Evolutionary conservation across 345 rosid species (phyloP).

Genomic region (Lagerstroemia speciosa): DNA sequence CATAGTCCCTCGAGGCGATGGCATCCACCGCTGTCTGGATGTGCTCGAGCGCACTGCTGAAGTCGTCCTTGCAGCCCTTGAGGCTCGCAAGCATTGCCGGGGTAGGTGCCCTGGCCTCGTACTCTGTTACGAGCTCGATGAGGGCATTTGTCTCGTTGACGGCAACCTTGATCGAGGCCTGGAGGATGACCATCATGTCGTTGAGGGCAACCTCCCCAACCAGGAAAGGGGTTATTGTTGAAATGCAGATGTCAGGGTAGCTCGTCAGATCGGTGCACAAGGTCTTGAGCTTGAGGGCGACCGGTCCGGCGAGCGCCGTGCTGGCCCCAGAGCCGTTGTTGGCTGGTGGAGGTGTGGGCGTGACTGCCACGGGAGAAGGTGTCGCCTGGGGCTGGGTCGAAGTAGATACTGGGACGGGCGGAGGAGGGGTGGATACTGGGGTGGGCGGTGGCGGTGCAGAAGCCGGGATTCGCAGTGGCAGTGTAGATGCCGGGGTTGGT

Average conservation of each 20-base stretch:
- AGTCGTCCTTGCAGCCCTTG: conserved; percentile 32
- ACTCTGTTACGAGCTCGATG: conserved; percentile 10
- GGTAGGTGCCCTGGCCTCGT: neutral
- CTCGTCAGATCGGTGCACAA: conserved; percentile 25
- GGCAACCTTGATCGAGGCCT: conserved; percentile 23
- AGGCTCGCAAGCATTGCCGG: neutral
- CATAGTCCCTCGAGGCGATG: conserved; percentile 22
- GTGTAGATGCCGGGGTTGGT: neutral
- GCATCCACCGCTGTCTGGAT: conserved; percentile 34
- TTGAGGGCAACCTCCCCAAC: conserved; percentile 6
- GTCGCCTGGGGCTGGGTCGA: too few species aligned
- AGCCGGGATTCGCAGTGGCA: neutral
- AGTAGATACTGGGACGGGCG: too few species aligned
- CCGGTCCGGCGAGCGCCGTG: neutral
- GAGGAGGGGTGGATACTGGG: neutral
- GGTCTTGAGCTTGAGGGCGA: neutral
- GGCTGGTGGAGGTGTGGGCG: neutral
- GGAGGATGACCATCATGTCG: conserved; percentile 21
- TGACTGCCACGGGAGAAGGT: neutral
- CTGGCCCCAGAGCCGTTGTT: neutral
- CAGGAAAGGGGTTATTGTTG: conserved; percentile 23
- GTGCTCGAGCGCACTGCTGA: conserved; percentile 29
- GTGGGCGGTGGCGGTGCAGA: neutral
- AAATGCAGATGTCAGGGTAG: conserved; percentile 29
- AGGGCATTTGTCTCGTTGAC: conserved; percentile 24